Percentiles rank a stretch among this genome's conserved stretches.
Conservation (phyloP, 2,329 filamentous ascomycete species). For the Talaromyces sp. region DNA sequence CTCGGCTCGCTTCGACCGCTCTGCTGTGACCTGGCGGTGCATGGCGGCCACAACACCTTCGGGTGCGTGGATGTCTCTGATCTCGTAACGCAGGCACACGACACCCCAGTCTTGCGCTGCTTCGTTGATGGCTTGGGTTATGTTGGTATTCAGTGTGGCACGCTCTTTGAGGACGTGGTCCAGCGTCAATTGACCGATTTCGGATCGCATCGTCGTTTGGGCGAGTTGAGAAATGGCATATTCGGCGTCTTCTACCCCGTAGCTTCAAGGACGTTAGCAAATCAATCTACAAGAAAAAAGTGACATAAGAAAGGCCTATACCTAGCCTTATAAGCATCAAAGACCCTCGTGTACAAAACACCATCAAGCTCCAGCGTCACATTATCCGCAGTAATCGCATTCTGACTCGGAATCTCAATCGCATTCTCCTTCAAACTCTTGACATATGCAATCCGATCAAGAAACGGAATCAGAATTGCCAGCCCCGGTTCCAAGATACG, state of each 20-base stretch:
- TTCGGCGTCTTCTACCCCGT: slow-evolving; percentile 96
- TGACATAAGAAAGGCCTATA: slow-evolving; percentile 36
- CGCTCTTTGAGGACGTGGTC: slow-evolving; percentile 98
- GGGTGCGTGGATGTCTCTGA: slow-evolving; percentile 95
- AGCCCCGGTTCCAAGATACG: slow-evolving; percentile 88
- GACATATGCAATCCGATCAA: slow-evolving; percentile 96
- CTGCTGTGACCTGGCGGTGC: slow-evolving; percentile 96
- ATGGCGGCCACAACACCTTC: slow-evolving; percentile 92
- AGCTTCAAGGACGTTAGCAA: slow-evolving; percentile 50
- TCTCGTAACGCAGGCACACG: slow-evolving; percentile 93
- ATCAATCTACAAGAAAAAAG: neutral
- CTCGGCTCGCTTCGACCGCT: slow-evolving; percentile 94
- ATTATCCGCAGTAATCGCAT: slow-evolving; percentile 96
- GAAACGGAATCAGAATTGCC: slow-evolving; percentile 79
- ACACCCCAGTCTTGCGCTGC: slow-evolving; percentile 96
- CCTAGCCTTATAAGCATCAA: slow-evolving; percentile 97
- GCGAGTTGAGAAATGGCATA: slow-evolving; percentile 98
- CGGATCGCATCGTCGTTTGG: slow-evolving; percentile 97
- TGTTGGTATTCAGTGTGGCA: slow-evolving; percentile 92
- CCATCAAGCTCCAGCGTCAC: slow-evolving; percentile 95
- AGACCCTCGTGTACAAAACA: slow-evolving; percentile 90
- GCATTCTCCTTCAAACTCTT: slow-evolving; percentile 95
- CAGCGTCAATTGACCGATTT: slow-evolving; percentile 93
- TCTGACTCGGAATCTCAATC: slow-evolving; percentile 95
- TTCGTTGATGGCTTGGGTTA: slow-evolving; percentile 98